These are phyloP conservation scores for Alternaria rosae DNA, from an alignment of 2,329 filamentous ascomycete genomes.

Conservation along the genomic window DNA sequence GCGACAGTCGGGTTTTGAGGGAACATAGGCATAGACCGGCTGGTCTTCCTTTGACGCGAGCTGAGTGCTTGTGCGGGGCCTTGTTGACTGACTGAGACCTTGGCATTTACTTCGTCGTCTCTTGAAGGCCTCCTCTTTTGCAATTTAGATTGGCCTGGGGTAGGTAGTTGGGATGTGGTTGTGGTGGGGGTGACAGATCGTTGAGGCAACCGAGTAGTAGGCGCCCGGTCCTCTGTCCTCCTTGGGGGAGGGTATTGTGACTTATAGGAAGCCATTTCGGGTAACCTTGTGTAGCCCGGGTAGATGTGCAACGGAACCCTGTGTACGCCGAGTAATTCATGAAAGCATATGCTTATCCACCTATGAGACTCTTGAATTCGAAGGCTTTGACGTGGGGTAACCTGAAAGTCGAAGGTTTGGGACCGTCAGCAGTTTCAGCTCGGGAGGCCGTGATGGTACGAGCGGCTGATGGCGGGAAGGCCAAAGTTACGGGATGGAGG, in stretches of 20 bases:
- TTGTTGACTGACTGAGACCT: slow-evolving; percentile 27
- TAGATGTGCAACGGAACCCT: slow-evolving; percentile 42
- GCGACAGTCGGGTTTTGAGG: slow-evolving; percentile 23
- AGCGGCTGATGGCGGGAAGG: slow-evolving; percentile 32
- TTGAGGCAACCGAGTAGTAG: slow-evolving; percentile 47
- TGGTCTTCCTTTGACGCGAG: slow-evolving; percentile 32
- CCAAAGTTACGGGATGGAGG: slow-evolving; percentile 40
- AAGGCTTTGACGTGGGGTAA: slow-evolving; percentile 27
- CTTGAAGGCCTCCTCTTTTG: slow-evolving; percentile 46
- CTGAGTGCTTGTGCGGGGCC: slow-evolving; percentile 26
- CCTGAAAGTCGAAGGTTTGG: slow-evolving; percentile 27
- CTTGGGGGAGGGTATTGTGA: slow-evolving; percentile 46
- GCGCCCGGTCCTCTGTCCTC: slow-evolving; percentile 43
- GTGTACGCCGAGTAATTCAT: slow-evolving; percentile 51
- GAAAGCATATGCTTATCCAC: slow-evolving; percentile 47
- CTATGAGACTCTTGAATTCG: slow-evolving; percentile 29
- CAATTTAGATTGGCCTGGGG: slow-evolving; percentile 41
- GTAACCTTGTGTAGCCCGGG: slow-evolving; percentile 46
- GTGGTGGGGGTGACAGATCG: slow-evolving; percentile 46
- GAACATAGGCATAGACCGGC: slow-evolving; percentile 31
- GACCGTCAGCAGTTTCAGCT: slow-evolving; percentile 47
- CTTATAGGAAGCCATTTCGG: slow-evolving; percentile 53
- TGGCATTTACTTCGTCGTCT: slow-evolving; percentile 39
- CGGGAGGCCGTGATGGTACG: slow-evolving; percentile 30
- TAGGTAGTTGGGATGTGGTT: slow-evolving; percentile 35